phyloP scores from a whole-genome alignment of 495 filamentous ascomycete species.

The Aspergillus taichungensis region DNA sequence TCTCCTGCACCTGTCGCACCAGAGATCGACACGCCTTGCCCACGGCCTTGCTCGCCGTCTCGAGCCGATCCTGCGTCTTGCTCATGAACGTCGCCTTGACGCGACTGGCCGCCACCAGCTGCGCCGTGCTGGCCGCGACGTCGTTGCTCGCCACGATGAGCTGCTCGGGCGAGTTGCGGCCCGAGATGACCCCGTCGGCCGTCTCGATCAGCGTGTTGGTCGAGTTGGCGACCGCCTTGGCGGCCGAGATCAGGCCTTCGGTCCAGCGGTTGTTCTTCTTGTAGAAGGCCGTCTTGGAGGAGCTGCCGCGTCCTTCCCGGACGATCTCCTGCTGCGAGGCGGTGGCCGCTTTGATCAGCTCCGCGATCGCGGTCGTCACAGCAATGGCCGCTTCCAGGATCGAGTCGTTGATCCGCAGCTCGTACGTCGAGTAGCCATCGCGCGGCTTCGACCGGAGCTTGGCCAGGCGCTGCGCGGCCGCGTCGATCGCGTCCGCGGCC shows the following conservation, averaged over 20 bases:
- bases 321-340: slow-evolving; percentile 95
- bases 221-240: slow-evolving; percentile 84
- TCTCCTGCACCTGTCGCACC: slow-evolving; percentile 87
- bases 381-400: slow-evolving; percentile 92
- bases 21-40: slow-evolving; percentile 78
- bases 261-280: slow-evolving; percentile 99
- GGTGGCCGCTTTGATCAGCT: slow-evolving; percentile 93
- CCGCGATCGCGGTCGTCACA: slow-evolving; percentile 91
- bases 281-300: slow-evolving; percentile 92
- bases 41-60: slow-evolving; percentile 87
- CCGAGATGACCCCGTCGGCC: slow-evolving; percentile 87
- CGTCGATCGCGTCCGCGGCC: slow-evolving; percentile 92
- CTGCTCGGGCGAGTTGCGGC: slow-evolving; percentile 88
- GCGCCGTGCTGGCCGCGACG: slow-evolving; percentile 89
- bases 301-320: slow-evolving; percentile 81
- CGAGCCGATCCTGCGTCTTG: slow-evolving; percentile 85
- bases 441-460: slow-evolving; percentile 90
- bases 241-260: slow-evolving; percentile 91
- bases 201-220: slow-evolving; percentile 97
- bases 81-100: slow-evolving; percentile 98
- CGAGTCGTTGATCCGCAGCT: slow-evolving; percentile 86
- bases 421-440: slow-evolving; percentile 93
- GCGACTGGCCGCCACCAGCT: slow-evolving; percentile 88
- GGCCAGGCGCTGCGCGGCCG: slow-evolving; percentile 76
- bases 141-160: slow-evolving; percentile 96